A percentile compares a stretch with the other conserved stretches of the same genome.
phyloP scores from a whole-genome alignment of 805 yeast species.

The Lachancea kluyveri region DNA sequence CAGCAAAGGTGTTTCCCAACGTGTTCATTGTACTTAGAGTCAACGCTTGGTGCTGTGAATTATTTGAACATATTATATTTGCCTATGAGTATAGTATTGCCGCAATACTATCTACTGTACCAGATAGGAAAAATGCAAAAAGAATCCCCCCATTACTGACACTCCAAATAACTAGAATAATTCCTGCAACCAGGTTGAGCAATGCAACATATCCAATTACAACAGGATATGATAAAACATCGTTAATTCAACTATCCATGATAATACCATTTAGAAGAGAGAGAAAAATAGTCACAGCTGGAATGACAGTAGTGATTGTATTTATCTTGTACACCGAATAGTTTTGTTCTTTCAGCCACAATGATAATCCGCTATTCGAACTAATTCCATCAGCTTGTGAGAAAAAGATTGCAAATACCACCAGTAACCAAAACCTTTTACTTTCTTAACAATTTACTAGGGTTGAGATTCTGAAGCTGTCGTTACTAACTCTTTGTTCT shows the following conservation, averaged over 20 bases:
- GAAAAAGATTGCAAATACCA: no score
- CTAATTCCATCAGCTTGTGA: no score
- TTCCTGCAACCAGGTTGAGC: slow-evolving; percentile 11
- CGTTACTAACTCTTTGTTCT: slow-evolving; percentile 1
- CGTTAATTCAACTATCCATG: slow-evolving; percentile 5
- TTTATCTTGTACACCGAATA: slow-evolving; percentile 8
- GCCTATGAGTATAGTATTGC: slow-evolving; percentile 17
- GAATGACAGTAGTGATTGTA: slow-evolving; percentile 11
- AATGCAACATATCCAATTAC: slow-evolving; percentile 3
- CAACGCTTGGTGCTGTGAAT: slow-evolving; percentile 15
- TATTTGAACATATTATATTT: slow-evolving; percentile 9
- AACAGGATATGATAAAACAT: not conserved
- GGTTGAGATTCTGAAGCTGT: not conserved
- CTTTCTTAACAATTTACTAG: not conserved
- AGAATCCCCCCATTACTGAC: slow-evolving; percentile 12
- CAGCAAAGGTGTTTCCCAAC: slow-evolving; percentile 46
- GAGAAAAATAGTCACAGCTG: slow-evolving; percentile 5
- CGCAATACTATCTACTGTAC: slow-evolving; percentile 12
- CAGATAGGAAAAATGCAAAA: slow-evolving; percentile 18
- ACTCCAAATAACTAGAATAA: slow-evolving; percentile 19
- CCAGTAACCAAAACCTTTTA: not conserved
- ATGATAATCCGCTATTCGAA: no score
- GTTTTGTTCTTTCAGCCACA: slow-evolving; percentile 2
- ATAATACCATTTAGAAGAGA: slow-evolving; percentile 3
- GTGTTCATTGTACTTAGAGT: slow-evolving; percentile 33